Conservation (phyloP, 768 basidiomycete genomes). For the Boletus bicolor region DNA sequence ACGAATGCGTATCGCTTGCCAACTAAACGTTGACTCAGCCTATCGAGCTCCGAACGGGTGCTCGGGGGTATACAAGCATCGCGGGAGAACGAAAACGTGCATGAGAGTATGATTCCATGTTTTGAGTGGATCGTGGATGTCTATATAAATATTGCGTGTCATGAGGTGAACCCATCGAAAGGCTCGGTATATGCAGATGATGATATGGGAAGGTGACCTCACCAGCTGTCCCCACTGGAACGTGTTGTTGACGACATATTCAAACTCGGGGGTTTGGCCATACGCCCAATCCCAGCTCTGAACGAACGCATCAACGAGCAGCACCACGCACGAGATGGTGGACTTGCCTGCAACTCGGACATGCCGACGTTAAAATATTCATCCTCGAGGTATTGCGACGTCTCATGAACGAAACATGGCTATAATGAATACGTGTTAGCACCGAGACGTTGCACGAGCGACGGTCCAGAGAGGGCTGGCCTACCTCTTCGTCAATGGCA, state of each 20-base stretch:
- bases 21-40: constrained; percentile 28
- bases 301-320: background rate
- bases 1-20: constrained; percentile 43
- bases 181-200: background rate
- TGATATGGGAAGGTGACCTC: constrained; percentile 14
- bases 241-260: constrained; percentile 46
- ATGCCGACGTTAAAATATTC: constrained; percentile 69
- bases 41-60: constrained; percentile 1
- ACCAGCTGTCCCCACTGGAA: constrained; percentile 56
- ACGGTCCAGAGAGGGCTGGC: background rate
- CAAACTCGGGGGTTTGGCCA: constrained; percentile 93
- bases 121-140: background rate
- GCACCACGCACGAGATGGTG: background rate
- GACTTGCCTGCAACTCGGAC: constrained; percentile 64
- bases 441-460: background rate
- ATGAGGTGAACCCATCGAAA: background rate
- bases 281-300: constrained; percentile 93
- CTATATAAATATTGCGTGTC: background rate
- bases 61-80: background rate
- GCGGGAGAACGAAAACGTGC: constrained; percentile 5
- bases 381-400: constrained; percentile 40
- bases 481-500: constrained; percentile 35
- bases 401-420: constrained; percentile 45
- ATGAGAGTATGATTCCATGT: constrained; percentile 9
- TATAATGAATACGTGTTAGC: constrained; percentile 19